Evolutionary conservation across 768 basidiomycete genomes (phyloP).

Genomic region (Clathrus columnatus): DNA sequence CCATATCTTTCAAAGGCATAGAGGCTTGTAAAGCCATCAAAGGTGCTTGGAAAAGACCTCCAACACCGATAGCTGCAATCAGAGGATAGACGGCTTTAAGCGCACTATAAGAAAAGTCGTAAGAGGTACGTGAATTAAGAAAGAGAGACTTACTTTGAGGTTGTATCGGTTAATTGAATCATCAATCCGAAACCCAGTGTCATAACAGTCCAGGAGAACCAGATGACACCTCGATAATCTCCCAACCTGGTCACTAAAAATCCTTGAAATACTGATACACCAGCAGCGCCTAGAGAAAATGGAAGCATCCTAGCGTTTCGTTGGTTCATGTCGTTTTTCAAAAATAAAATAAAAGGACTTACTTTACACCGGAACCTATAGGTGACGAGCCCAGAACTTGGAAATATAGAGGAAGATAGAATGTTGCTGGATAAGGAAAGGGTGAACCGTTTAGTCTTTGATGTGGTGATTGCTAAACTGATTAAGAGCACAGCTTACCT

Average conservation of each 20-base stretch:
- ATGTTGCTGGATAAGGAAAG: slow-evolving; percentile 36
- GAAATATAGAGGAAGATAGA: slow-evolving; percentile 69
- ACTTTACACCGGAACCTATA: slow-evolving; percentile 61
- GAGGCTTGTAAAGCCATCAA: slow-evolving; percentile 73
- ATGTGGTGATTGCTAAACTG: too few relatives aligned
- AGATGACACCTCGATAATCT: slow-evolving; percentile 53
- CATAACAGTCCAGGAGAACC: slow-evolving; percentile 45
- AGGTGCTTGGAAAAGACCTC: slow-evolving; percentile 60
- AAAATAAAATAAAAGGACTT: slow-evolving; percentile 15
- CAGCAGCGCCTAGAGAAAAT: slow-evolving; percentile 53
- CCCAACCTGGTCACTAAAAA: slow-evolving; percentile 48
- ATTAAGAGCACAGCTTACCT: too few relatives aligned
- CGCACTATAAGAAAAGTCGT: slow-evolving; percentile 34
- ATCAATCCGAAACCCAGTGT: slow-evolving; percentile 64
- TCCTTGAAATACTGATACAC: slow-evolving; percentile 49
- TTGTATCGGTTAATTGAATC: slow-evolving; percentile 53
- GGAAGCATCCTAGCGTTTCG: slow-evolving; percentile 60
- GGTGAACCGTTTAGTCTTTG: neutral
- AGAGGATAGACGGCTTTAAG: slow-evolving; percentile 56
- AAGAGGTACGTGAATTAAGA: slow-evolving; percentile 1
- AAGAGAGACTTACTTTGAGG: slow-evolving; percentile 33
- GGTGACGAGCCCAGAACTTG: slow-evolving; percentile 73
- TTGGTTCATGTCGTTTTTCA: too few relatives aligned
- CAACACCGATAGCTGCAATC: slow-evolving; percentile 56
- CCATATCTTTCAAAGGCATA: slow-evolving; percentile 85